Conservation (phyloP, 208 protist genomes). For the Herpetomonas tarakana region DNA sequence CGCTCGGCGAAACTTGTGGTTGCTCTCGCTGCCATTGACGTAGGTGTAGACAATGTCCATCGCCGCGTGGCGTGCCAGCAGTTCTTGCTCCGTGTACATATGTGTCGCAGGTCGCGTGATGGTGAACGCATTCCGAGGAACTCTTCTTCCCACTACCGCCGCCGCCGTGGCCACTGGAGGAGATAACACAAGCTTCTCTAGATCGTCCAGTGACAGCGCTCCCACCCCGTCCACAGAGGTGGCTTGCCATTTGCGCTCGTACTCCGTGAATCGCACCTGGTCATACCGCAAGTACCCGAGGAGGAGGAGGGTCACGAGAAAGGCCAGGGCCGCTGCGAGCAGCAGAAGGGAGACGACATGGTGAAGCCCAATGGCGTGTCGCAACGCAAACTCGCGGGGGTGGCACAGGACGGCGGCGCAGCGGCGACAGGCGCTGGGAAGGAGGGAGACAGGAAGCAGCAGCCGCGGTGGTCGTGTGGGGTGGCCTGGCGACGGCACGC, state of each 20-base stretch:
- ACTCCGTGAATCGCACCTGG: neutral
- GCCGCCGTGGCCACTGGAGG: neutral
- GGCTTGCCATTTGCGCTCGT: neutral
- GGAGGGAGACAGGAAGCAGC: too few species aligned
- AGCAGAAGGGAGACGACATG: neutral
- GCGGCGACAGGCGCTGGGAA: too few species aligned
- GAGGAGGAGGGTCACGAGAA: neutral
- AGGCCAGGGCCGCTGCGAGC: neutral
- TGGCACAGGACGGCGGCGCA: neutral
- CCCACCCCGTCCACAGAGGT: neutral
- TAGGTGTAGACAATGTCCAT: conserved; percentile 94
- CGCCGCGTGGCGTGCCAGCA: neutral
- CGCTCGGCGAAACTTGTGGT: too few species aligned
- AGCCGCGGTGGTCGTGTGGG: too few species aligned
- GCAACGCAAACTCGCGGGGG: neutral
- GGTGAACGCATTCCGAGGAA: neutral
- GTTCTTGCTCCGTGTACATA: conserved; percentile 5
- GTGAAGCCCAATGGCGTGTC: neutral
- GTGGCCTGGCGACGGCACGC: too few species aligned
- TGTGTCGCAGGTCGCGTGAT: neutral
- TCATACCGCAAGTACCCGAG: neutral
- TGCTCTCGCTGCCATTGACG: conserved; percentile 89
- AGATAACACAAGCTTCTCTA: neutral
- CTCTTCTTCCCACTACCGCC: neutral
- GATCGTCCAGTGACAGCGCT: neutral